phyloP scores from a whole-genome alignment of 2,329 filamentous ascomycete genomes.

The Escovopsis weberi region DNA sequence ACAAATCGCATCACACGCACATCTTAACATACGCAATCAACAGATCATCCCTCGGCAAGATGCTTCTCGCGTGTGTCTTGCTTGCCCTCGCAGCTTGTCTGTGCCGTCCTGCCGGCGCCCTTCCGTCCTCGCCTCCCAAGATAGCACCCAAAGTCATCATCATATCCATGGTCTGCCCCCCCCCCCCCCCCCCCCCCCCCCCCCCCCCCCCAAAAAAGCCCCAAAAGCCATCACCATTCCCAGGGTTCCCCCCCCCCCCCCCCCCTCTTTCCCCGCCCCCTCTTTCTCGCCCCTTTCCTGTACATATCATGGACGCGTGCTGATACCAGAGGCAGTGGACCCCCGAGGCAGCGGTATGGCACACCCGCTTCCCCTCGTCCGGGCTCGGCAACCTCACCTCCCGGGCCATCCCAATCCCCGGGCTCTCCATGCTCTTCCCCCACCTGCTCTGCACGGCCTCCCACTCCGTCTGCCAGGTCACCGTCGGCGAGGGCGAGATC shows the following conservation, averaged over 20 bases:
- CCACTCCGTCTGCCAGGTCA: constrained; percentile 51
- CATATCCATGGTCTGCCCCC: not conserved
- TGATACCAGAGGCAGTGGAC: constrained; percentile 34
- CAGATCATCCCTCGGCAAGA: too few relatives aligned
- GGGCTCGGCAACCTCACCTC: constrained; percentile 40
- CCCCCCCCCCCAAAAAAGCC: constrained; percentile 20
- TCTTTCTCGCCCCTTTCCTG: constrained; percentile 2
- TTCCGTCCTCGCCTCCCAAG: not conserved
- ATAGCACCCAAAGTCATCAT: not conserved
- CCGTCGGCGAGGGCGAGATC: constrained; percentile 56
- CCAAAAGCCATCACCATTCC: constrained; percentile 50
- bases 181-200: too few relatives aligned
- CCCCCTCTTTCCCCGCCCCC: not conserved
- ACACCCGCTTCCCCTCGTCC: constrained; percentile 30
- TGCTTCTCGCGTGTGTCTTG: too few relatives aligned
- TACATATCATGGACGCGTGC: too few relatives aligned
- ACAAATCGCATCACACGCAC: too few relatives aligned
- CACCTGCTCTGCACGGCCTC: constrained; percentile 48
- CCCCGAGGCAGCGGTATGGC: constrained; percentile 49
- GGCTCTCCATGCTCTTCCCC: constrained; percentile 51
- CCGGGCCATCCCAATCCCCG: constrained; percentile 42
- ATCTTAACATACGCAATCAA: too few relatives aligned
- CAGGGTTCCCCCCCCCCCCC: constrained; percentile 30
- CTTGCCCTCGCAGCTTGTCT: too few relatives aligned
- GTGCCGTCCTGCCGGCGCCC: too few relatives aligned